These are phyloP conservation scores for Crucibulum laeve DNA, from an alignment of 768 basidiomycete species.

Conservation along the genomic window DNA sequence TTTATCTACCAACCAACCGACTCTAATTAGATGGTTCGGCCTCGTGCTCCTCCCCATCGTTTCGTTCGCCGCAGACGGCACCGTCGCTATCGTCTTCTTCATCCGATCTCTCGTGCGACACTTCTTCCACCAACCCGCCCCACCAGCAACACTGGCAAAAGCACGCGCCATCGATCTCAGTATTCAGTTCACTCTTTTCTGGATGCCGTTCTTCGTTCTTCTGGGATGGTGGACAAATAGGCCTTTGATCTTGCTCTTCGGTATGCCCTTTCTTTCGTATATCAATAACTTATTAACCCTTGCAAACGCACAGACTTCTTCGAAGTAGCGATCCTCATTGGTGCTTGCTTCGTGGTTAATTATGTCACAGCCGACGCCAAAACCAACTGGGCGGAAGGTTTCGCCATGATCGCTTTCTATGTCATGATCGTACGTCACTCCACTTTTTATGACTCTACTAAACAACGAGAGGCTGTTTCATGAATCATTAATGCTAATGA, in stretches of 20 bases:
- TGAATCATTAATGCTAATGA: not conserved
- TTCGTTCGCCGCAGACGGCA: conserved; percentile 70
- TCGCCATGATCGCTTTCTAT: conserved; percentile 64
- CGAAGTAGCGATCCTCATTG: conserved; percentile 61
- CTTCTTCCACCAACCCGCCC: conserved; percentile 31
- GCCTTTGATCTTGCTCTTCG: conserved; percentile 65
- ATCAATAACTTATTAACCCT: not conserved
- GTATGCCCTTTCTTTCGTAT: conserved; percentile 27
- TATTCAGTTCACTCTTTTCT: conserved; percentile 75
- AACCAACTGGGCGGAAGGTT: conserved; percentile 77
- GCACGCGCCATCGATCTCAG: conserved; percentile 71
- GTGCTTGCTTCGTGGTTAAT: conserved; percentile 72
- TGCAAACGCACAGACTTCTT: conserved; percentile 48
- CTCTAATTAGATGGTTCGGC: conserved; percentile 58
- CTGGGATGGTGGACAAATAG: conserved; percentile 63
- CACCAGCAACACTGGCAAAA: conserved; percentile 58
- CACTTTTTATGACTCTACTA: not conserved
- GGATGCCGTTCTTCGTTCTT: conserved; percentile 71
- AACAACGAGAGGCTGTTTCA: not conserved
- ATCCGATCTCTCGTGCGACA: conserved; percentile 36
- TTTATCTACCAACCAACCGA: conserved; percentile 1
- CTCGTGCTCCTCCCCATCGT: conserved; percentile 67
- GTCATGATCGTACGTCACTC: conserved; percentile 47
- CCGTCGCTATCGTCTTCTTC: conserved; percentile 57
- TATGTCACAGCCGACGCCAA: conserved; percentile 76